phyloP scores from a whole-genome alignment of 352 stramenopile species.

The Globisporangium viniferum region DNA sequence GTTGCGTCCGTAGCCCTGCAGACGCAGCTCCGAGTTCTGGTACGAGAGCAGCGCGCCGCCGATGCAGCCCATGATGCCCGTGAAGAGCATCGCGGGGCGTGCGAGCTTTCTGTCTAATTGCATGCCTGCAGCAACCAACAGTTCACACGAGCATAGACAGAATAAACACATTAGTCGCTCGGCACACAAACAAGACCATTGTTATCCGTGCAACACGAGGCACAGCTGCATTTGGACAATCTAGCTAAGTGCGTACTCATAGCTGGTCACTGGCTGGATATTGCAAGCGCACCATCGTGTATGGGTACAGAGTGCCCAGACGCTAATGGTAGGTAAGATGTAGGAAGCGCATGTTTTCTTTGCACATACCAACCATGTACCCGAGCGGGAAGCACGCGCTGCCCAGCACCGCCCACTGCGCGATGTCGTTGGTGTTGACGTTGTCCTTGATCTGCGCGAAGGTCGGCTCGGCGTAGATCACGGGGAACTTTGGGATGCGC shows the following conservation, averaged over 20 bases:
- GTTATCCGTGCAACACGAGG: no score
- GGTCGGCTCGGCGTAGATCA: conserved; percentile 62
- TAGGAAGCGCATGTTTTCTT: neutral
- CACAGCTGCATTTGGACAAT: no score
- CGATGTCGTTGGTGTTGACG: conserved; percentile 41
- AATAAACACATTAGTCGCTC: neutral
- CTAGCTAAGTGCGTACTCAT: no score
- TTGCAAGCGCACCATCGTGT: neutral
- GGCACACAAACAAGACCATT: neutral
- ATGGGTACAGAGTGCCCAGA: no score
- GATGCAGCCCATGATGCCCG: conserved; percentile 60
- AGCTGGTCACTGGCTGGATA: no score
- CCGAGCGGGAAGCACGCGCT: conserved; percentile 59
- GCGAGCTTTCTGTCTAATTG: conserved; percentile 63
- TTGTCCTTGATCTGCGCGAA: conserved; percentile 58
- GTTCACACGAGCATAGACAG: neutral
- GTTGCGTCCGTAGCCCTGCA: conserved; percentile 76
- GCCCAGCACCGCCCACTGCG: conserved; percentile 42
- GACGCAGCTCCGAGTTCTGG: conserved; percentile 75
- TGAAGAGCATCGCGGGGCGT: conserved; percentile 72
- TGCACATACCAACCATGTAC: conserved; percentile 60
- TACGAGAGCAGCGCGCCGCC: conserved; percentile 62
- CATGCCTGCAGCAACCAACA: conserved; percentile 25
- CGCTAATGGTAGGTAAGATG: no score
- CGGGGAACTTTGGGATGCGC: conserved; percentile 58